These are phyloP conservation scores for Marasmius tenuissimus DNA, from an alignment of 1,284 basidiomycete genomes.

Conservation along the genomic window DNA sequence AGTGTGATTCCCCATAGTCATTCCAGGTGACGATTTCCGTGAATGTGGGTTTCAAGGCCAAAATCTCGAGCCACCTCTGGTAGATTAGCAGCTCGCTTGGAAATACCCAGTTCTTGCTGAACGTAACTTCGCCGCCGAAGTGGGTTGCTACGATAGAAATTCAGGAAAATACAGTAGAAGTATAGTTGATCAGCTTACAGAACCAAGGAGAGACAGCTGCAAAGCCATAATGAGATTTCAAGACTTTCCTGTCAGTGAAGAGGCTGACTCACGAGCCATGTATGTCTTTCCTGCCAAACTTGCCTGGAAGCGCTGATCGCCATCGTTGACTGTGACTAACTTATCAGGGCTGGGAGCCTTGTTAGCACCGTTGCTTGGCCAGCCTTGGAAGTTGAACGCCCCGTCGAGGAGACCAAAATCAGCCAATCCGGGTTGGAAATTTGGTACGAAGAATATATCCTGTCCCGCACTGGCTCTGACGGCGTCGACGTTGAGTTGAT, in stretches of 20 bases:
- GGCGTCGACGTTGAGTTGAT: slow-evolving; percentile 16
- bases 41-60: slow-evolving; percentile 32
- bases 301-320: slow-evolving; percentile 21
- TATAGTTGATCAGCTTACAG: slow-evolving; percentile 17
- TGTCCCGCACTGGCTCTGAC: slow-evolving; percentile 14
- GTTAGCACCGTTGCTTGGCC: slow-evolving; percentile 21
- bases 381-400: slow-evolving; percentile 21
- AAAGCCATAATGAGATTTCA: slow-evolving; percentile 10
- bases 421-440: slow-evolving; percentile 19
- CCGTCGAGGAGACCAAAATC: slow-evolving; percentile 20
- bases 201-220: slow-evolving; percentile 43
- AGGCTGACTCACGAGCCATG: slow-evolving; percentile 31
- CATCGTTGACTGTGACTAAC: slow-evolving; percentile 23
- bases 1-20: slow-evolving; percentile 25
- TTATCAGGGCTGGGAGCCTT: slow-evolving; percentile 16
- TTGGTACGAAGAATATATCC: slow-evolving; percentile 18
- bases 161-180: background rate
- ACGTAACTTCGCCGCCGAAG: slow-evolving; percentile 27
- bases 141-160: slow-evolving; percentile 28
- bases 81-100: slow-evolving; percentile 32
- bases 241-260: slow-evolving; percentile 15
- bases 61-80: slow-evolving; percentile 28
- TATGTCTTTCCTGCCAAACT: slow-evolving; percentile 23
- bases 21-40: slow-evolving; percentile 39
- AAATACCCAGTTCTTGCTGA: slow-evolving; percentile 33